Evolutionary conservation across 2,329 filamentous ascomycete species (phyloP).

Genomic region (Fusarium verticillioides): DNA sequence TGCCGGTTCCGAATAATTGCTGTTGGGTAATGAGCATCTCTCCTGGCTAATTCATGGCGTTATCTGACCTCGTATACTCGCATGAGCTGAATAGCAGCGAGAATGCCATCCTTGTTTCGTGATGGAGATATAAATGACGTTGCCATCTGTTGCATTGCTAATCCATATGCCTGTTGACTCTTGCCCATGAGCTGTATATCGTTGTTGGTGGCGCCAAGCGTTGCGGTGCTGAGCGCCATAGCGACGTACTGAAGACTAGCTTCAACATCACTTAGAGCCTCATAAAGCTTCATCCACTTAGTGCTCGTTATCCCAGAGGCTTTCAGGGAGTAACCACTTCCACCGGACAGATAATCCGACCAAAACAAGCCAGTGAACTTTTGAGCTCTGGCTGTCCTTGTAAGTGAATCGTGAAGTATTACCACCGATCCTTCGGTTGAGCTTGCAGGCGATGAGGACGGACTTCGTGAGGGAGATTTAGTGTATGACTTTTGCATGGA

Average conservation of each 20-base stretch:
- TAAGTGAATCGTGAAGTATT: neutral
- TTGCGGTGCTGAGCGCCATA: conserved; percentile 21
- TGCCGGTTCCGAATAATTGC: conserved; percentile 5
- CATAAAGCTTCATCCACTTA: neutral
- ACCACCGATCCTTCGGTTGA: rapidly evolving
- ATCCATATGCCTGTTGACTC: conserved; percentile 4
- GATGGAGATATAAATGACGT: neutral
- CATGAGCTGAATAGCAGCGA: conserved; percentile 19
- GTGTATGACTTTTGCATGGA: neutral
- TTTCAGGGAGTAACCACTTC: neutral
- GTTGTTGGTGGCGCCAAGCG: neutral
- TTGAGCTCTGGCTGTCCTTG: neutral
- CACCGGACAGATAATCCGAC: conserved; percentile 16
- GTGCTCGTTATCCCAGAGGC: conserved; percentile 4
- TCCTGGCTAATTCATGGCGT: too few species aligned
- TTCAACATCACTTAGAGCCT: neutral
- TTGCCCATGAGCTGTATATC: conserved; percentile 3
- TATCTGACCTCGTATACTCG: conserved; percentile 1
- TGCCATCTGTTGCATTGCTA: conserved; percentile 15
- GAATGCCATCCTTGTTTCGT: neutral
- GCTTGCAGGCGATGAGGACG: rapidly evolving
- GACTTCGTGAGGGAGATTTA: neutral
- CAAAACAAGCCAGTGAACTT: conserved; percentile 21
- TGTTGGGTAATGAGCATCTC: too few species aligned
- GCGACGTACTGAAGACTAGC: conserved; percentile 7